phyloP scores from a whole-genome alignment of 169 alveolate genomes.

The Cyclospora cayetanensis region DNA sequence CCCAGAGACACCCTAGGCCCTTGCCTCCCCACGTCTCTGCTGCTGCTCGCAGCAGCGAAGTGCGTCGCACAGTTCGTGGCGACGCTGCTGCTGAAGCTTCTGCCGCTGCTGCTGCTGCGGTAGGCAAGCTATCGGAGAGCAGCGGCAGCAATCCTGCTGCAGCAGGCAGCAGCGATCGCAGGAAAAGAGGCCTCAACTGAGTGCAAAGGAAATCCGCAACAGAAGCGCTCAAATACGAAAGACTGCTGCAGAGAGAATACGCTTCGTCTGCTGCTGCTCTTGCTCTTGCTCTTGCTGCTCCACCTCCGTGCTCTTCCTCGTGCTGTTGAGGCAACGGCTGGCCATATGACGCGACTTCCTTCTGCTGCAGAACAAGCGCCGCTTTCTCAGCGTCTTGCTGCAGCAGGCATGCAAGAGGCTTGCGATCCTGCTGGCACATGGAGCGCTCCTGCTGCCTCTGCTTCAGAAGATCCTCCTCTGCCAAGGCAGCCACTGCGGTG shows the following conservation, averaged over 20 bases:
- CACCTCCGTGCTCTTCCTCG: background rate
- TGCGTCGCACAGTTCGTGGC: no score
- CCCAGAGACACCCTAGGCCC: constrained; percentile 58
- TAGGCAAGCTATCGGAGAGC: background rate
- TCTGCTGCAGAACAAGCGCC: background rate
- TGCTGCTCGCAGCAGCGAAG: constrained; percentile 17
- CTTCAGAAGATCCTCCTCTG: background rate
- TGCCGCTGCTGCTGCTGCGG: constrained; percentile 24
- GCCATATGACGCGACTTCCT: background rate
- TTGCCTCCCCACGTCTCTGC: constrained; percentile 46
- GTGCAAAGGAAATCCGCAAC: constrained; percentile 40
- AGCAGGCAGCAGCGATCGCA: constrained; percentile 66
- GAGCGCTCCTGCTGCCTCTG: constrained; percentile 28
- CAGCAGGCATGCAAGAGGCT: background rate
- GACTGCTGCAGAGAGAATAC: constrained; percentile 24
- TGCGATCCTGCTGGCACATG: background rate
- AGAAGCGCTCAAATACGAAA: background rate
- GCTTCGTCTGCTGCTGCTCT: constrained; percentile 60
- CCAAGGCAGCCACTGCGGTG: constrained; percentile 9
- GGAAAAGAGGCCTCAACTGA: constrained; percentile 66
- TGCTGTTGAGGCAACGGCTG: constrained; percentile 24
- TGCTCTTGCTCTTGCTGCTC: constrained; percentile 39
- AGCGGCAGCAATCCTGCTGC: constrained; percentile 67
- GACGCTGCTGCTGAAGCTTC: no score
- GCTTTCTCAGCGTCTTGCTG: background rate